Evolutionary conservation across 441 rosid genomes (phyloP), one percentile per base, ranked within the genome.

Genomic region (Rhodomyrtus psidioides): DNA sequence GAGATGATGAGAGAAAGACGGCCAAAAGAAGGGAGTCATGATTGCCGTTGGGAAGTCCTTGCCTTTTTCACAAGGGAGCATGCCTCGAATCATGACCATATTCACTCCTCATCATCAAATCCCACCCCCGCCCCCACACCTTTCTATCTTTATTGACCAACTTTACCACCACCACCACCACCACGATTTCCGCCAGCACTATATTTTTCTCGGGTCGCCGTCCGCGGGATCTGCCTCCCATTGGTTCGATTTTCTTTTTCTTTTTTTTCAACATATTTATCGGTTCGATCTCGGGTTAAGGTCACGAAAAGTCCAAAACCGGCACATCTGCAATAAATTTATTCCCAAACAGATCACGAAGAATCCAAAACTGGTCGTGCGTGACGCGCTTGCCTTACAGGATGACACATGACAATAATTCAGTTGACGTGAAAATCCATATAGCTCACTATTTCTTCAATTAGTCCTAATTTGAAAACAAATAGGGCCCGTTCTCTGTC

Each of bases 1-100:
- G 62, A 10, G 27, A 55, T 79, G 56, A 83, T 54, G 34, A 59
- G 42, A 28, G 23, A 87, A 84, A 14, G 82, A 12, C 55, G 75
- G 55, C 58, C 86, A 84, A 84, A 84, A 34, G 88, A 90, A 85
- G 62, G 93, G 90, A 82, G 83, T 23, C 85, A 92, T 93, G 12
- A 93, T 92, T 88, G 86, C 85, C 24, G 15, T 51, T 51, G 91
- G 94, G 88, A 0, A 49, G 2, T 2, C 2, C 9, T 23, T 12
- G 9, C 76, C 76, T 39, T 39, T 70, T 39, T 70, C 79, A 30
- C 59, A 21, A 30, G 46, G n/a, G n/a, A 46, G 46, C 84, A 82
- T 27, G 56, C 60, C 30, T 16, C 19, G 79, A 34, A 44, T 70
- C 60, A 53, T 56, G 27, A 82, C 54, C 84, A 82, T 30, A 82